These are phyloP conservation scores for Blastosporella zonata DNA, from an alignment of 1,284 basidiomycete genomes.

Conservation along the genomic window DNA sequence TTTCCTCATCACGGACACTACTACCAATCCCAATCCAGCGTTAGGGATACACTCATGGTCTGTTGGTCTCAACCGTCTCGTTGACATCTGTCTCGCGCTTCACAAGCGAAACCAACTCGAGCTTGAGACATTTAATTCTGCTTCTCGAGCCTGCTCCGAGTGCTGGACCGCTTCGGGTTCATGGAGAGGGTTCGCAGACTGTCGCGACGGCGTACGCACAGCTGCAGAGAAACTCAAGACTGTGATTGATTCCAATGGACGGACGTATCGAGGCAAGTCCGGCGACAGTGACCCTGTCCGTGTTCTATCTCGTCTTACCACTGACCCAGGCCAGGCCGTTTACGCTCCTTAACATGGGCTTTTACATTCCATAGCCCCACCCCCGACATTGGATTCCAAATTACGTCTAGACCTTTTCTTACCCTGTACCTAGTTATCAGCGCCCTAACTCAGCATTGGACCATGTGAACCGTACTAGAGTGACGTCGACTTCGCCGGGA, in stretches of 20 bases:
- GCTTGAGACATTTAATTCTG: conserved; percentile 66
- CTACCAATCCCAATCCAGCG: conserved; percentile 48
- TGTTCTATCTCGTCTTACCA: conserved; percentile 12
- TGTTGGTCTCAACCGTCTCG: conserved; percentile 60
- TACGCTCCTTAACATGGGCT: conserved; percentile 51
- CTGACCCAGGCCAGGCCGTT: conserved; percentile 47
- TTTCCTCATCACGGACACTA: conserved; percentile 69
- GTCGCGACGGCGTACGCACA: conserved; percentile 54
- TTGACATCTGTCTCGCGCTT: conserved; percentile 67
- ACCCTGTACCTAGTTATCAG: not conserved
- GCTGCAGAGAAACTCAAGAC: conserved; percentile 61
- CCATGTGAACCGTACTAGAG: not conserved
- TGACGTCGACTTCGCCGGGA: not conserved
- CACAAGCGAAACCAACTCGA: conserved; percentile 64
- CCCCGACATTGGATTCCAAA: not conserved
- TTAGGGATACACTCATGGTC: conserved; percentile 59
- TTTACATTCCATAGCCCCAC: not conserved
- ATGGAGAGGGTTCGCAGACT: conserved; percentile 63
- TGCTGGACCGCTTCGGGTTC: conserved; percentile 72
- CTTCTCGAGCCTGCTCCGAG: conserved; percentile 75
- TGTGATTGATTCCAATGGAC: conserved; percentile 62
- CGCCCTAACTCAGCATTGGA: not conserved
- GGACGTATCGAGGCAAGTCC: conserved; percentile 50
- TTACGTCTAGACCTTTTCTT: conserved; percentile 2
- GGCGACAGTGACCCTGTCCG: not conserved